Percentiles rank a stretch among this genome's conserved stretches.
These are phyloP conservation scores for Ophiostoma populinum DNA, from an alignment of 2,329 filamentous ascomycete species.

Conservation along the genomic window DNA sequence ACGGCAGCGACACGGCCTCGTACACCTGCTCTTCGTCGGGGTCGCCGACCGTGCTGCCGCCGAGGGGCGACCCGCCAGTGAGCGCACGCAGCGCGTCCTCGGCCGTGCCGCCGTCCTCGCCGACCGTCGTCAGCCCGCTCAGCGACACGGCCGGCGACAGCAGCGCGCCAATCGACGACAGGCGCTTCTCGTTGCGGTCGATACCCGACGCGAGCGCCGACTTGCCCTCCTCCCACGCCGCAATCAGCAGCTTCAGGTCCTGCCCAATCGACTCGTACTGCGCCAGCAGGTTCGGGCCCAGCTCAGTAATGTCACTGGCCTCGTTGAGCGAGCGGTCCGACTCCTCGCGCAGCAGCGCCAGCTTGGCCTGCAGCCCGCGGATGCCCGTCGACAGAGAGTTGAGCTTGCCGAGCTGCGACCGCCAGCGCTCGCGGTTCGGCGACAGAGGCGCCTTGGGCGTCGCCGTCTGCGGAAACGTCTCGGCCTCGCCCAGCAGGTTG, in stretches of 20 bases:
- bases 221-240: slow-evolving; percentile 78
- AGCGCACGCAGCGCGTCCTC: slow-evolving; percentile 56
- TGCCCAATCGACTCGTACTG: slow-evolving; percentile 92
- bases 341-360: slow-evolving; percentile 81
- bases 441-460: slow-evolving; percentile 45
- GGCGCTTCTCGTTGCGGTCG: slow-evolving; percentile 58
- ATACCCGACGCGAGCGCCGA: slow-evolving; percentile 67
- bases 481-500: slow-evolving; percentile 58
- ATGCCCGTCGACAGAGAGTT: slow-evolving; percentile 81
- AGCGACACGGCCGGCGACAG: slow-evolving; percentile 45
- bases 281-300: slow-evolving; percentile 61
- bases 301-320: slow-evolving; percentile 52
- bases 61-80: slow-evolving; percentile 40
- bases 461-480: slow-evolving; percentile 39
- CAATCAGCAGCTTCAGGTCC: slow-evolving; percentile 64
- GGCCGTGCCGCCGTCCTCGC: slow-evolving; percentile 25
- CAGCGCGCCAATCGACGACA: slow-evolving; percentile 43
- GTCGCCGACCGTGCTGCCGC: slow-evolving; percentile 23
- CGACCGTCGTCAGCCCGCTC: slow-evolving; percentile 48
- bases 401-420: slow-evolving; percentile 74
- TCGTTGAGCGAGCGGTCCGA: slow-evolving; percentile 65
- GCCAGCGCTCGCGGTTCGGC: slow-evolving; percentile 66
- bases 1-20: slow-evolving; percentile 68
- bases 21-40: slow-evolving; percentile 66
- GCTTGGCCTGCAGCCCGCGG: slow-evolving; percentile 80